phyloP scores from a whole-genome alignment of 495 filamentous ascomycete species.

The Parachaetomium inaequale region DNA sequence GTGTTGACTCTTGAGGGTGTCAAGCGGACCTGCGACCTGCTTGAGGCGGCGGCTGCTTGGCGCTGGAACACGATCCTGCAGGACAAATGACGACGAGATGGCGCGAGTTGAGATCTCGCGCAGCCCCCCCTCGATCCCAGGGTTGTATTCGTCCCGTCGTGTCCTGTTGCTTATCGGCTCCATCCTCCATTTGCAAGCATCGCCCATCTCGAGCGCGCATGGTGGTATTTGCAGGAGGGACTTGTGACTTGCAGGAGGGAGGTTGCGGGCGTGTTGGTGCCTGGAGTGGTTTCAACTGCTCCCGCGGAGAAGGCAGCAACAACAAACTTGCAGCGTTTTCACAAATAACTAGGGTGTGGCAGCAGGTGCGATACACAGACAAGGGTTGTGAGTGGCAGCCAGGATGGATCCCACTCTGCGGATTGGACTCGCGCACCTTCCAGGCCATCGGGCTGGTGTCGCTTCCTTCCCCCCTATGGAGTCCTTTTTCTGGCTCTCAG shows the following conservation, averaged over 20 bases:
- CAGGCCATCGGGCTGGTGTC: background rate
- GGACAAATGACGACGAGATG: constrained; percentile 14
- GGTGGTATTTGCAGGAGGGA: background rate
- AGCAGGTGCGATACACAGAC: constrained; percentile 22
- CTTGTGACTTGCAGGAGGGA: background rate
- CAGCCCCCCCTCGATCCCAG: background rate
- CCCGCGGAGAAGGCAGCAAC: background rate
- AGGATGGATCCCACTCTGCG: background rate
- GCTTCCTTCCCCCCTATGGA: constrained; percentile 6
- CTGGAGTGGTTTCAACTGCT: background rate
- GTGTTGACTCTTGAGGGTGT: background rate
- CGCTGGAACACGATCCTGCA: constrained; percentile 18
- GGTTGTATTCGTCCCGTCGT: background rate
- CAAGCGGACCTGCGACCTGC: background rate
- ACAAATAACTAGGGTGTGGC: constrained; percentile 21
- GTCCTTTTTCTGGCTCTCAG: constrained; percentile 18
- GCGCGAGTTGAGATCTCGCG: constrained; percentile 8
- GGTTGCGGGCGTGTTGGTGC: background rate
- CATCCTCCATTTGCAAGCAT: background rate
- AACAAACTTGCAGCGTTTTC: background rate
- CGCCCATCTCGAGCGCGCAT: background rate
- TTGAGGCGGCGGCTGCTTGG: constrained; percentile 7
- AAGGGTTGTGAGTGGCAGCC: constrained; percentile 26
- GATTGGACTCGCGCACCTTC: background rate
- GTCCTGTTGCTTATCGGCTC: background rate